These are phyloP conservation scores for Micractinium conductrix DNA, from an alignment of 139 green algal species.

Conservation along the genomic window DNA sequence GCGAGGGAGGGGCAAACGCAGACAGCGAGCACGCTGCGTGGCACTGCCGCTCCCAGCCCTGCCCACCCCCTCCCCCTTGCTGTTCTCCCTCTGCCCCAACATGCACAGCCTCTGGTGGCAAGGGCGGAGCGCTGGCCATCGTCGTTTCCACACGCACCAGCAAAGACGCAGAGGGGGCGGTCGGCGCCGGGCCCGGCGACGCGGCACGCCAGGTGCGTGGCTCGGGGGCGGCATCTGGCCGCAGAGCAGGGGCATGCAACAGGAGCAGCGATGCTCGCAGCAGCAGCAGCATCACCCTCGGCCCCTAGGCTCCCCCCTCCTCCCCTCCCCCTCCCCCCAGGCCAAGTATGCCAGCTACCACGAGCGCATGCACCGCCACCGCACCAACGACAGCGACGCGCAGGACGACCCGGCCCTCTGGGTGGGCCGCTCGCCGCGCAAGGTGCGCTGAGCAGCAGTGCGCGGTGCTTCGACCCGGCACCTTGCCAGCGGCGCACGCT, in stretches of 20 bases:
- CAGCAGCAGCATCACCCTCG: neutral
- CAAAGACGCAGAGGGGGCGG: neutral
- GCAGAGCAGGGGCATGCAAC: neutral
- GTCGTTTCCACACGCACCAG: neutral
- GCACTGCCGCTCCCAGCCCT: too few relatives aligned
- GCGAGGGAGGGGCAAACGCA: neutral
- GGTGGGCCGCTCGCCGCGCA: neutral
- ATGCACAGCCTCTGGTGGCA: too few relatives aligned
- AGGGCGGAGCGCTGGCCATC: neutral
- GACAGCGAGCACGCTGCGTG: neutral
- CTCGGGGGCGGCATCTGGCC: neutral
- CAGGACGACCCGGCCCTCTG: neutral
- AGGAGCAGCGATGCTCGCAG: neutral
- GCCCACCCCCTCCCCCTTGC: too few relatives aligned
- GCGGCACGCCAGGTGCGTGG: too few relatives aligned
- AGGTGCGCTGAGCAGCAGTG: too few relatives aligned
- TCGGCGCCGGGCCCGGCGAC: too few relatives aligned
- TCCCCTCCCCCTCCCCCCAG: neutral
- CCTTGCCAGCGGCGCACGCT: too few relatives aligned
- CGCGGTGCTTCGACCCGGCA: too few relatives aligned
- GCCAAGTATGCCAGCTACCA: neutral
- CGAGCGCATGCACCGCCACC: neutral
- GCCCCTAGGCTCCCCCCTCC: neutral
- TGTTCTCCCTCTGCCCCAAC: too few relatives aligned
- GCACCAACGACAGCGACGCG: constrained; percentile 1